Base-by-base conservation (phyloP, 2,329 filamentous ascomycete species). In the Shiraia sp. region DNA sequence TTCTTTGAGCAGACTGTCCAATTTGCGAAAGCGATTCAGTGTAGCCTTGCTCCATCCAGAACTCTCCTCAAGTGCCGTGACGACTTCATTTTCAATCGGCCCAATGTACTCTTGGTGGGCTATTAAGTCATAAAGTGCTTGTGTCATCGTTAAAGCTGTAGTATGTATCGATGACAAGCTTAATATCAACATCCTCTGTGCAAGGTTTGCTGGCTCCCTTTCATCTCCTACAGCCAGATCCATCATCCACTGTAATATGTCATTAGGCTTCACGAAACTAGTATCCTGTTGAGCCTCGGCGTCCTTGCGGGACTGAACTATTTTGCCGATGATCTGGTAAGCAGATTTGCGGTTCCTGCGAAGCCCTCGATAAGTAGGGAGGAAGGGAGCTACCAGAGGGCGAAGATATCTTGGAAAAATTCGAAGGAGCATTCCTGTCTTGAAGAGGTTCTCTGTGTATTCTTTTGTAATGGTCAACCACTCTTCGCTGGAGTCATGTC, bases 211-310 rank as follows among this genome's bases (percentile, higher is more conserved):
- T 35, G 36, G 25, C 38, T 43, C 7, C 48, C 32, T 4, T 7
- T 22, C 28, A 14, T 35, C 29, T n/a, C 15, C n/a, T 14, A 23
- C 14, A n/a, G 14, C 15, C 13, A 27, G 26, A 32, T 59, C 51
- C 42, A 62, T 48, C 35, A 58, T 40, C 57, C 59, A 61, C 43
- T 62, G 55, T 10, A 66, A 28, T 30, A 62, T 25, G 33, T 63
- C 59, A 17, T 57, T 41, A 3, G 44, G 47, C 33, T 49, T 52
- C 19, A 17, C 19, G 5, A 27, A n/a, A n/a, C n/a, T n/a, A n/a
- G n/a, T n/a, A n/a, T n/a, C n/a, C n/a, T n/a, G n/a, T n/a, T n/a
- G n/a, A n/a, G n/a, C n/a, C n/a, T n/a, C n/a, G n/a, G n/a, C n/a
- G n/a, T n/a, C n/a, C n/a, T n/a, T n/a, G n/a, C n/a, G n/a, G n/a